Base-by-base conservation (phyloP, 441 rosid genomes). In the Pelargonium cotyledonis region DNA sequence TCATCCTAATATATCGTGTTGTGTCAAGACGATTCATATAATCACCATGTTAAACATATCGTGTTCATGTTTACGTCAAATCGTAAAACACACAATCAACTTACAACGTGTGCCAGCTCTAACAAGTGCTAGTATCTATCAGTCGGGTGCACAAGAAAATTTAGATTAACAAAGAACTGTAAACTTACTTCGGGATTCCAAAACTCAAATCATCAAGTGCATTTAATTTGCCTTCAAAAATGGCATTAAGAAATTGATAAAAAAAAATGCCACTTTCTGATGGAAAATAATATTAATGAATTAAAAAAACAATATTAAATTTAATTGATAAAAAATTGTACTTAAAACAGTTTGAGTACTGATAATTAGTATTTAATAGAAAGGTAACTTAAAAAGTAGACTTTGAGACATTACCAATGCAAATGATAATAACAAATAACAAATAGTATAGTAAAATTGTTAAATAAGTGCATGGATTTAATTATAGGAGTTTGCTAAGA, bases 391-490 rank as follows among this genome's bases (percentile, higher is more conserved):
- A 53, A 53, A 53, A 53, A 46, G 19, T 1, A 53, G 60, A 53
- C 60, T 53, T 53, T 53, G 60, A 53, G 23, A n/a, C 60, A 53
- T n/a, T 53, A 53, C 19, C 60, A 15, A 53, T 53, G 60, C 60
- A 53, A 53, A 53, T 15, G 21, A 53, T 53, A 53, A 15, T n/a
- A 53, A 21, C 23, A 21, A 21, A 15, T n/a, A 53, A 21, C 23
- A 21, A 21, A 21, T 21, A 21, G 23, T 49, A 11, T 47, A 31
- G 38, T 35, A n/a, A 14, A n/a, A 0, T 49, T 49, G n/a, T 35
- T 40, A 40, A 40, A 40, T 6, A 53, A 6, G 60, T 53, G 60
- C 60, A 16, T 16, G 60, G 60, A 53, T 53, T 53, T 53, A 53
- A n/a, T 53, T 7, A 53, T 53, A 53, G 2, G 19, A 40, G 43